These are phyloP conservation scores for Lachancea dasiensis DNA, from an alignment of 805 yeast genomes.

Conservation along the genomic window DNA sequence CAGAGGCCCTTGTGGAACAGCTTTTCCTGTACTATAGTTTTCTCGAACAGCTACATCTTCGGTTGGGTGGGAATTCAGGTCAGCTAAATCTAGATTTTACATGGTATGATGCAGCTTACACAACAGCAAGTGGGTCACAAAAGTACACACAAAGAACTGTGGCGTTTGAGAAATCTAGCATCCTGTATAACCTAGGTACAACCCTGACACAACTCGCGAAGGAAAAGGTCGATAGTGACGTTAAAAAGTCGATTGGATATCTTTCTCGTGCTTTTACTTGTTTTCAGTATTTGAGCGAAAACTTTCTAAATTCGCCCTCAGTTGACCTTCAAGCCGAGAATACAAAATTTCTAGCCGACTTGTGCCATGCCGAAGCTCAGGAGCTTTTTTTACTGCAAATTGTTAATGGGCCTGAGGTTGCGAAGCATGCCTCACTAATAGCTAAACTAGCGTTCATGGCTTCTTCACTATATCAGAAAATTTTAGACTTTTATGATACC, in stretches of 20 bases:
- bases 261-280: slow-evolving; percentile 79
- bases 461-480: slow-evolving; percentile 46
- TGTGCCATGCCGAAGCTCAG: slow-evolving; percentile 84
- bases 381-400: slow-evolving; percentile 71
- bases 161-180: slow-evolving; percentile 85
- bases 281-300: slow-evolving; percentile 62
- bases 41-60: slow-evolving; percentile 68
- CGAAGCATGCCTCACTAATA: slow-evolving; percentile 62
- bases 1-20: slow-evolving; percentile 29
- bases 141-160: slow-evolving; percentile 66
- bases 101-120: slow-evolving; percentile 74
- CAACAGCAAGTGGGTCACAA: slow-evolving; percentile 25
- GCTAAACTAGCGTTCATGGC: slow-evolving; percentile 69
- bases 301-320: slow-evolving; percentile 85
- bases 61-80: slow-evolving; percentile 60
- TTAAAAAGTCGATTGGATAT: slow-evolving; percentile 52
- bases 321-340: slow-evolving; percentile 67
- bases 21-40: slow-evolving; percentile 68
- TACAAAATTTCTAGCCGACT: slow-evolving; percentile 51
- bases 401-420: slow-evolving; percentile 32
- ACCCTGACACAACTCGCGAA: slow-evolving; percentile 48
- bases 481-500: slow-evolving; percentile 37
- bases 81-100: slow-evolving; percentile 57
- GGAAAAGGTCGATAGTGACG: slow-evolving; percentile 34
- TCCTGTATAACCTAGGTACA: slow-evolving; percentile 73